Base-by-base conservation (phyloP, 2,329 filamentous ascomycete species). In the Ceratocystiopsis brevicomis region DNA sequence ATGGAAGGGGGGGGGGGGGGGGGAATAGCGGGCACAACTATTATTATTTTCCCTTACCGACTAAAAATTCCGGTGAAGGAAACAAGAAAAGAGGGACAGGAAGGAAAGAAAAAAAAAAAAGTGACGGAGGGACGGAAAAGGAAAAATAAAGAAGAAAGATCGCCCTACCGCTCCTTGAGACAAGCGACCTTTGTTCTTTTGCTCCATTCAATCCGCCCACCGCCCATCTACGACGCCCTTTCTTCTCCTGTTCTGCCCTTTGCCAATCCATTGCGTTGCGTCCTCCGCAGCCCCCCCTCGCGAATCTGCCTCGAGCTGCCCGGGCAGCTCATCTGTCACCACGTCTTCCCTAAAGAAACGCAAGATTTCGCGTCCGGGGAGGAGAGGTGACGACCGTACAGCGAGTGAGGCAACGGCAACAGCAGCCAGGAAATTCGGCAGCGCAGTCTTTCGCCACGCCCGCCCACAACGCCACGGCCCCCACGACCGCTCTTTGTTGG, bases 271-370 rank as follows among this genome's bases (percentile, higher is more conserved):
- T 30, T 4, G 21, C 42, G n/a, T 32, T 19, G 38, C 35, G 13
- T 18, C 18, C n/a, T 40, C 36, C 43, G 43, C n/a, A n/a, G n/a
- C n/a, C n/a, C n/a, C n/a, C 44, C 42, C 41, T 45, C 44, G 39
- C 44, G 43, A 40, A 52, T 49, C 53, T 50, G 45, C 51, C 56
- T 54, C 61, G 71, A 76, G 71, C 71, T 76, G 71, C 71, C 54
- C 53, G 59, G 59, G 74, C 73, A 77, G 75, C 75, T 78, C 75
- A 63, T 68, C 32, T 59, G 66, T 71, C 75, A 79, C 69, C 61
- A 79, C 75, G 75, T 78, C 74, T 74, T 78, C 73, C 66, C 68
- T 64, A 69, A 79, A 78, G 73, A 79, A 78, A 74, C 69, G 74
- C 68, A 78, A 73, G 70, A 70, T 78, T 55, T 65, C 64, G 56